phyloP scores from a whole-genome alignment of 805 yeast genomes.

The Cyberlindnera saturnus region DNA sequence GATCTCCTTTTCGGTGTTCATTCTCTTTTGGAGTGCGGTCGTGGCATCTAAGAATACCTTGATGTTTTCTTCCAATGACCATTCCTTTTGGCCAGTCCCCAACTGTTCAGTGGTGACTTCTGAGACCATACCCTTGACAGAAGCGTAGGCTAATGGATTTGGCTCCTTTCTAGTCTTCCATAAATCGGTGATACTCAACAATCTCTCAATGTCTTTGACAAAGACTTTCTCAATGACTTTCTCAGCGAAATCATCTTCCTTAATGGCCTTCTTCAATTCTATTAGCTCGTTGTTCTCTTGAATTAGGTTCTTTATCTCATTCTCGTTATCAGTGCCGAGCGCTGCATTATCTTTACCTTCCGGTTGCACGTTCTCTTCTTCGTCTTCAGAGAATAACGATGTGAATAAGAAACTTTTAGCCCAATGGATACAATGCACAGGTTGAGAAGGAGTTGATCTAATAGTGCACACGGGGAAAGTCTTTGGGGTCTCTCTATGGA shows the following conservation, averaged over 20 bases:
- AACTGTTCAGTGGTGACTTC: slow-evolving; percentile 16
- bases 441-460: slow-evolving; percentile 93
- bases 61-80: slow-evolving; percentile 63
- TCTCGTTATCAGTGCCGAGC: slow-evolving; percentile 57
- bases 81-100: slow-evolving; percentile 34
- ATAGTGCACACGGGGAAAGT: slow-evolving; percentile 95
- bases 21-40: slow-evolving; percentile 44
- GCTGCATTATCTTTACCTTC: slow-evolving; percentile 32
- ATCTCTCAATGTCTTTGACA: slow-evolving; percentile 69
- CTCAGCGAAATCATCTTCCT: slow-evolving; percentile 26
- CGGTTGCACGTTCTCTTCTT: slow-evolving; percentile 23
- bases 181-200: slow-evolving; percentile 61
- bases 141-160: slow-evolving; percentile 41
- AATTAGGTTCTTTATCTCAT: slow-evolving; percentile 57
- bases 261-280: slow-evolving; percentile 38
- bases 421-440: slow-evolving; percentile 96
- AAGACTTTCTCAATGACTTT: slow-evolving; percentile 57
- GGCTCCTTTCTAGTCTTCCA: slow-evolving; percentile 78
- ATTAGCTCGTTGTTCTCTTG: slow-evolving; percentile 63
- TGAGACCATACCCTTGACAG: slow-evolving; percentile 12
- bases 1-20: slow-evolving; percentile 31
- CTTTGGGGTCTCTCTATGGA: slow-evolving; percentile 80
- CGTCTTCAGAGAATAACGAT: slow-evolving; percentile 64
- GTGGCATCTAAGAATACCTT: slow-evolving; percentile 49
- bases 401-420: slow-evolving; percentile 85